Base-by-base conservation (phyloP, 1,139 yeast species). In the Candida sp. region DNA sequence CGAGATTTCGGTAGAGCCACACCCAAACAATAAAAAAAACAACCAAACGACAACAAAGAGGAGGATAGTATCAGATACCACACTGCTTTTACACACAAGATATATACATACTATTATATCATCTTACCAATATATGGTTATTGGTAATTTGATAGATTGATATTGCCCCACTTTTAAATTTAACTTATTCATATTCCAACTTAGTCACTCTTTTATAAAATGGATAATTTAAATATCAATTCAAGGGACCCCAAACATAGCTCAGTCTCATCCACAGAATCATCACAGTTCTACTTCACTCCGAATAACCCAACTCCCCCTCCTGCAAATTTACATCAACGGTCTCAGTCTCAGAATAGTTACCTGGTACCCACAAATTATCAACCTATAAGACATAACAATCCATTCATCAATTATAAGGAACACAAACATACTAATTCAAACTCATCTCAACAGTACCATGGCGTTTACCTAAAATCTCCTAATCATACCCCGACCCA, bases 251-350 rank as follows among this genome's bases (percentile, higher is more conserved):
- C 21, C 21, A 37, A 37, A 37, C 39, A 37, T 7, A 27, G 9
- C 23, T 37, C 39, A 21, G 34, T 37, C 11, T 37, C 39, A 8
- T 37, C 39, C 5, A 15, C 39, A n/a, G 22, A 12, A 37, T 37
- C 39, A 5, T 37, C 39, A 33, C 23, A 23, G 25, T 37, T 37
- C 22, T 37, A 37, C 34, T 37, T 37, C 39, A 37, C 22, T 8
- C 34, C 39, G 4, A 36, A 36, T 11, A 15, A 22, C 21, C 12
- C 38, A 22, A 22, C 32, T 6, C 25, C 7, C 19, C 33, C 33
- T 5, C n/a, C n/a, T 11, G 5, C n/a, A 5, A 30, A 30, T 12
- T 30, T 5, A 5, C 33, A 30, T 12, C 33, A 30, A 30, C 29
- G 39, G n/a, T 37, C 39, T 8, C 33, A 29, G 15, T 37, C 39